Evolutionary conservation across 345 rosid genomes (phyloP).

Genomic region (Conringia planisiliqua): DNA sequence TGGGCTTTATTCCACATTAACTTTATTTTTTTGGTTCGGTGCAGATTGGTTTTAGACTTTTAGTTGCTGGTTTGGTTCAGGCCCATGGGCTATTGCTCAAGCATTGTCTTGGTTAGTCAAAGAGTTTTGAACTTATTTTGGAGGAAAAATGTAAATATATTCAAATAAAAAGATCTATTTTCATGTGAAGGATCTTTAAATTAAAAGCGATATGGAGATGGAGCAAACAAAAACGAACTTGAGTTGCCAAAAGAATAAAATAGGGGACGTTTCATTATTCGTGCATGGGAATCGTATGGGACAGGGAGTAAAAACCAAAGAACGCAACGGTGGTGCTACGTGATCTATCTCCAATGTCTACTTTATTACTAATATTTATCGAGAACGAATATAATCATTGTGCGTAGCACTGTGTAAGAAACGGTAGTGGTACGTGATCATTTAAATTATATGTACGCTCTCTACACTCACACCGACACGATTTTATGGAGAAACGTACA

Average conservation of each 20-base stretch:
- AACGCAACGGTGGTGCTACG: conserved; percentile 23
- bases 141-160: neutral
- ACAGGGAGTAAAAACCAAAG: conserved; percentile 8
- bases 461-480: conserved; percentile 23
- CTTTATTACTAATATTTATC: neutral
- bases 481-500: conserved; percentile 1
- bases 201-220: neutral
- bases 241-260: neutral
- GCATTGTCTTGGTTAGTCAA: too few species aligned
- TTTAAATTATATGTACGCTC: neutral
- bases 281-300: conserved; percentile 22
- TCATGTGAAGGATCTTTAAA: neutral
- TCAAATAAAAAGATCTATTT: neutral
- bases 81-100: neutral
- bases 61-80: neutral
- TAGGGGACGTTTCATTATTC: neutral
- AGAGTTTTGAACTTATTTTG: neutral
- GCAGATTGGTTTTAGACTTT: neutral
- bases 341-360: neutral
- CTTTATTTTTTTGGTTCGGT: neutral
- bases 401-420: neutral
- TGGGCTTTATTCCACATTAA: neutral
- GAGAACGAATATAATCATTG: neutral
- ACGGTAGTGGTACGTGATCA: conserved; percentile 28
- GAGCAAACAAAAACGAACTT: neutral